Conservation (phyloP, 352 stramenopile genomes). For the Globisporangium cystogenes region DNA sequence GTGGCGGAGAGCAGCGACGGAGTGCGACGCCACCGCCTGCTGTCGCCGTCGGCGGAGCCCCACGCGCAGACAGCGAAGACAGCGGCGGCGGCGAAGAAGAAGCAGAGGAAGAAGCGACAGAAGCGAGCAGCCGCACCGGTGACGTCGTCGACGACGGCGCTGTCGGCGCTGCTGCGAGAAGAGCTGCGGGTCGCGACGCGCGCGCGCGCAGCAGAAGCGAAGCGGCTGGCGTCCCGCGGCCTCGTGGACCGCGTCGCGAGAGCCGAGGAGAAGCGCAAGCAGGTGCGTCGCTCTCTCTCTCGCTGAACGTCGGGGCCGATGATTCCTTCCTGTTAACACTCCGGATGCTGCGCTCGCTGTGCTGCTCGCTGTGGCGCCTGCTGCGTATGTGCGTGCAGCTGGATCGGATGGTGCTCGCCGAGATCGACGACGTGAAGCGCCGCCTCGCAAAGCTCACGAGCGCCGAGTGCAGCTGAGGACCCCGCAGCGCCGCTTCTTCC, state of each 20-base stretch:
- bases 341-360: neutral
- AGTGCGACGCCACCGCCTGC: neutral
- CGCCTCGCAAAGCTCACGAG: slow-evolving; percentile 43
- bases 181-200: slow-evolving; percentile 24
- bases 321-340: neutral
- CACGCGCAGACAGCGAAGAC: neutral
- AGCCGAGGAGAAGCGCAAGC: slow-evolving; percentile 51
- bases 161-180: slow-evolving; percentile 31
- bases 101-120: neutral
- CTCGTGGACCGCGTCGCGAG: slow-evolving; percentile 43
- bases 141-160: slow-evolving; percentile 11
- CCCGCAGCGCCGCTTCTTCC: neutral
- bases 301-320: too few relatives aligned
- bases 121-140: slow-evolving; percentile 1
- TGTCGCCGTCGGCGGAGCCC: neutral
- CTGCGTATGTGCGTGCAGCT: slow-evolving; percentile 20
- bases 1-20: neutral
- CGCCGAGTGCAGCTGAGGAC: slow-evolving; percentile 7
- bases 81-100: neutral
- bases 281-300: too few relatives aligned
- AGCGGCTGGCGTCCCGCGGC: slow-evolving; percentile 11
- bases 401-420: slow-evolving; percentile 49
- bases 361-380: neutral
- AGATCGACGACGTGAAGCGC: slow-evolving; percentile 64
- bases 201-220: neutral